Percentiles rank a stretch among this genome's conserved stretches.
These are phyloP conservation scores for Exophiala sp. DNA, from an alignment of 2,329 filamentous ascomycete species.

Conservation along the genomic window DNA sequence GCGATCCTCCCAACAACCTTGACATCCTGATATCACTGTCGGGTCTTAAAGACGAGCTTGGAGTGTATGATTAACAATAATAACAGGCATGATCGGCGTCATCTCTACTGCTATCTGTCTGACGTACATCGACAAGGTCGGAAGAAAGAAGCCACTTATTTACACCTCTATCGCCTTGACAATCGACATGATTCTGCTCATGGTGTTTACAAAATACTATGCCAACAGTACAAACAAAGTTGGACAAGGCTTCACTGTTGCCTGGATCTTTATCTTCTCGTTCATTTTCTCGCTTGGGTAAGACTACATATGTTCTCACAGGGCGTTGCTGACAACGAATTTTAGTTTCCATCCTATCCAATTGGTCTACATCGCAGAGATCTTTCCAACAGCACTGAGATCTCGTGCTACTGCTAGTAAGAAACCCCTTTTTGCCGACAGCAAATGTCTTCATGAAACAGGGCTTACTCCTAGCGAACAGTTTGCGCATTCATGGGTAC, in stretches of 20 bases:
- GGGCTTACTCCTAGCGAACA: background rate
- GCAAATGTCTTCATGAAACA: background rate
- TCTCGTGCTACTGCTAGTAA: background rate
- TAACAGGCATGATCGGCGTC: background rate
- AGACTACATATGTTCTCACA: background rate
- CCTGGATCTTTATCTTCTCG: constrained; percentile 1
- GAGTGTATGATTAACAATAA: background rate
- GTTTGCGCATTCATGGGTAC: constrained; percentile 1
- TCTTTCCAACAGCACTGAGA: background rate
- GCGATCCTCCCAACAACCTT: background rate
- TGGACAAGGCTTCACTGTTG: background rate
- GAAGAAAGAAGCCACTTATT: constrained; percentile 1
- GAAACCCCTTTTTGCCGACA: background rate
- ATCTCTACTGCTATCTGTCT: constrained; percentile 1
- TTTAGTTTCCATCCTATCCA: background rate
- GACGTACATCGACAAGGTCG: background rate
- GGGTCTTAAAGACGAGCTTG: background rate
- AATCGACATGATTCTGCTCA: background rate
- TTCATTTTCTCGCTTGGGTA: constrained; percentile 1
- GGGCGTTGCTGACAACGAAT: background rate
- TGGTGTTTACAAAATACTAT: constrained; percentile 1
- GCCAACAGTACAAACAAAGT: constrained; percentile 1
- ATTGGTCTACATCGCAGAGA: constrained; percentile 1
- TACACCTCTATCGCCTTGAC: background rate
- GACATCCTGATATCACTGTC: too few species aligned